A percentile compares a stretch with the other conserved stretches of the same genome.
These are phyloP conservation scores for Candida rishiriensis DNA, from an alignment of 805 yeast genomes.

Conservation along the genomic window DNA sequence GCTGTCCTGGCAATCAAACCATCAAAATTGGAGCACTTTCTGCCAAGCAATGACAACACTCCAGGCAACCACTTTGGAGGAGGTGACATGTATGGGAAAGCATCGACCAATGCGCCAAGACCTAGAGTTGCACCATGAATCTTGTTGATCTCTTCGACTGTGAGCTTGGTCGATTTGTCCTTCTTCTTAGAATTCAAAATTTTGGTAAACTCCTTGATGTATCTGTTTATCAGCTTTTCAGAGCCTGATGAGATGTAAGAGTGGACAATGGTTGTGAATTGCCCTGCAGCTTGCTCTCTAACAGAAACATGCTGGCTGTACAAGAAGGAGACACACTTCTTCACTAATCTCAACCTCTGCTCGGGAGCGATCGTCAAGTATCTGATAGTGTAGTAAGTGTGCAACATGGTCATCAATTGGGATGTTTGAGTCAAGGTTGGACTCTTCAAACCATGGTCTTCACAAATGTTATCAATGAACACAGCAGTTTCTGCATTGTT, in stretches of 20 bases:
- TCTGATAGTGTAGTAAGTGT: slow-evolving; percentile 67
- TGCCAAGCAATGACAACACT: slow-evolving; percentile 64
- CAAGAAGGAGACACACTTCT: slow-evolving; percentile 47
- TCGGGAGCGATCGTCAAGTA: slow-evolving; percentile 45
- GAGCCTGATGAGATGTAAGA: slow-evolving; percentile 45
- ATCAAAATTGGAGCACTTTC: slow-evolving; percentile 62
- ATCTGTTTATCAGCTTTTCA: slow-evolving; percentile 37
- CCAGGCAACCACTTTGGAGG: slow-evolving; percentile 88
- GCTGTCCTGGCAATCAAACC: slow-evolving; percentile 84
- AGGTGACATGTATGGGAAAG: slow-evolving; percentile 88
- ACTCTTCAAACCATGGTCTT: slow-evolving; percentile 31
- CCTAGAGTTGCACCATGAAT: slow-evolving; percentile 89
- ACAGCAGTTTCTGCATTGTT: slow-evolving; percentile 37
- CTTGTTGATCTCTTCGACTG: slow-evolving; percentile 38
- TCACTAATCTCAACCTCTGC: slow-evolving; percentile 48
- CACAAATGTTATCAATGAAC: slow-evolving; percentile 41
- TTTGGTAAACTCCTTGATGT: slow-evolving; percentile 41
- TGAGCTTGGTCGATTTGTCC: slow-evolving; percentile 29
- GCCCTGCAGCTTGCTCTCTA: slow-evolving; percentile 64
- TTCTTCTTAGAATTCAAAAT: slow-evolving; percentile 34
- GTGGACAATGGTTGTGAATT: slow-evolving; percentile 79
- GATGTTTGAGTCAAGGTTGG: slow-evolving; percentile 57
- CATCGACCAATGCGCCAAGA: slow-evolving; percentile 79
- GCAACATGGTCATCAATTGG: slow-evolving; percentile 64
- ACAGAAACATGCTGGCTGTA: slow-evolving; percentile 68